These are phyloP conservation scores for Emericellopsis atlantica DNA, from an alignment of 2,329 filamentous ascomycete species.

Conservation along the genomic window DNA sequence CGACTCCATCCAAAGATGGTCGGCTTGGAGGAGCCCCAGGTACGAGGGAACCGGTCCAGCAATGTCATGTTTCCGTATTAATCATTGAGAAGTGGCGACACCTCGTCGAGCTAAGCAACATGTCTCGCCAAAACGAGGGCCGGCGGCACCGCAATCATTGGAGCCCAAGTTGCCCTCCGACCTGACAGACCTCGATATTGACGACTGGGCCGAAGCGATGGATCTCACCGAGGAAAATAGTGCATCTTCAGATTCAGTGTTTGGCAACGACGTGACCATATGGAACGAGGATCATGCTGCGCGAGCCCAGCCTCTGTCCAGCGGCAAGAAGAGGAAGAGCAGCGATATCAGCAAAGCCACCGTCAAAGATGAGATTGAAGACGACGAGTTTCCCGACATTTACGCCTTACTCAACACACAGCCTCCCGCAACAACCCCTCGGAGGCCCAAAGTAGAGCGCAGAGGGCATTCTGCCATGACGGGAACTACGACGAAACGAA, in stretches of 20 bases:
- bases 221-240: slow-evolving; percentile 24
- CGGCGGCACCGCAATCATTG: background rate
- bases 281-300: slow-evolving; percentile 29
- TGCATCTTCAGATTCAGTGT: slow-evolving; percentile 20
- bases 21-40: too few relatives aligned
- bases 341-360: slow-evolving; percentile 32
- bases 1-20: background rate
- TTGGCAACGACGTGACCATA: slow-evolving; percentile 22
- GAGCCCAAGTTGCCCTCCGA: slow-evolving; percentile 2
- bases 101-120: background rate
- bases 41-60: too few relatives aligned
- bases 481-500: background rate
- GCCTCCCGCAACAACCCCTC: slow-evolving; percentile 21
- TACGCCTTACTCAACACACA: slow-evolving; percentile 31
- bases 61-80: too few relatives aligned
- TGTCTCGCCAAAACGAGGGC: background rate
- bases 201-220: slow-evolving; percentile 21
- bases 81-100: too few relatives aligned
- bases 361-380: slow-evolving; percentile 17
- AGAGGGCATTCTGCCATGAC: background rate
- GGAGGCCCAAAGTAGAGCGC: slow-evolving; percentile 2
- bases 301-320: slow-evolving; percentile 23
- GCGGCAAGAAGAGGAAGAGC: slow-evolving; percentile 40
- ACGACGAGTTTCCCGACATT: slow-evolving; percentile 40
- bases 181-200: slow-evolving; percentile 13